Conservation (phyloP, 2,329 filamentous ascomycete species). For the Monosporascus sp. region DNA sequence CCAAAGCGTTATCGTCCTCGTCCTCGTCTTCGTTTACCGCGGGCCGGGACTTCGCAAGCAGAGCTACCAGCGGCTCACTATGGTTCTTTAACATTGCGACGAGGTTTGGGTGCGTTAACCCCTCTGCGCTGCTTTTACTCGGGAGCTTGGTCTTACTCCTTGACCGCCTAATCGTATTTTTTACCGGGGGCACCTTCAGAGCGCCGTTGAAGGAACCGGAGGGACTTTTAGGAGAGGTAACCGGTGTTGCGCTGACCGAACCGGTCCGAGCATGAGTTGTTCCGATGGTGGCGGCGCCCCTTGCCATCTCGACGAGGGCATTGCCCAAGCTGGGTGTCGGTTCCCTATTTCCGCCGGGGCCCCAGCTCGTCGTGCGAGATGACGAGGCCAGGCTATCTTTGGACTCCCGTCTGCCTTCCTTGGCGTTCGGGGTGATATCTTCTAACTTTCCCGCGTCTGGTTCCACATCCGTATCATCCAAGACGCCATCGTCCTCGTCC, state of each 20-base stretch:
- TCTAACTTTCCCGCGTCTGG: no score
- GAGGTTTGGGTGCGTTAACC: conserved; percentile 39
- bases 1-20: conserved; percentile 49
- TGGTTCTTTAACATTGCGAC: conserved; percentile 46
- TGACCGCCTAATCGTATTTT: conserved; percentile 46
- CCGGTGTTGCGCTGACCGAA: conserved; percentile 52
- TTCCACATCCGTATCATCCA: no score
- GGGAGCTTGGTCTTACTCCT: conserved; percentile 51
- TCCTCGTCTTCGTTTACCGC: conserved; percentile 53
- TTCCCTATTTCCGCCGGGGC: conserved; percentile 39
- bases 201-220: conserved; percentile 24
- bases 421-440: no score
- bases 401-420: conserved; percentile 31
- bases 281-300: conserved; percentile 50
- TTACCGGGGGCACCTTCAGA: conserved; percentile 35
- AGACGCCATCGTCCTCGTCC: no score
- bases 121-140: conserved; percentile 30
- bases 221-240: conserved; percentile 49
- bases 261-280: conserved; percentile 52
- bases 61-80: conserved; percentile 50
- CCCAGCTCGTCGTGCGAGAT: conserved; percentile 46
- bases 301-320: conserved; percentile 50
- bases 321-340: conserved; percentile 54
- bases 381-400: conserved; percentile 48
- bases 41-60: conserved; percentile 34